A percentile compares a stretch with the other conserved stretches of the same genome.
Evolutionary conservation across 2,329 filamentous ascomycete genomes (phyloP).

Genomic region (Calonectria ilicicola): DNA sequence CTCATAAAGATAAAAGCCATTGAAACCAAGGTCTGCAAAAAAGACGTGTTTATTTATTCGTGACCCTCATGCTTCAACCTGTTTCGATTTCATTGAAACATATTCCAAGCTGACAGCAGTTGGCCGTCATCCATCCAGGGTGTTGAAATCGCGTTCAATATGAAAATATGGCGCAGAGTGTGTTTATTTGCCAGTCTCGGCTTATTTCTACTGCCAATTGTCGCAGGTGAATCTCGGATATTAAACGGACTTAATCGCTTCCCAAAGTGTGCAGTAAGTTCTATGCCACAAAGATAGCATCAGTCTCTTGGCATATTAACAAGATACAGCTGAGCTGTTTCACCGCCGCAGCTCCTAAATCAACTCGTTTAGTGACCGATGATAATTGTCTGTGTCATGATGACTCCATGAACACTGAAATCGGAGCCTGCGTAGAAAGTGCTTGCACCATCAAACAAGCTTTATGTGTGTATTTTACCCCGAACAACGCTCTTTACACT

Average conservation of each 20-base stretch:
- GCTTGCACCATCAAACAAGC: not conserved
- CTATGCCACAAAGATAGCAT: too few species aligned
- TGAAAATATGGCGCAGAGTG: not conserved
- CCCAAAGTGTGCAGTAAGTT: not conserved
- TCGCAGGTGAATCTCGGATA: not conserved
- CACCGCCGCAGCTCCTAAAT: not conserved
- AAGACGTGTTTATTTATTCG: not conserved
- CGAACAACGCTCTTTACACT: too few species aligned
- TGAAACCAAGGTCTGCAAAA: not conserved
- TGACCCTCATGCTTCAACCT: not conserved
- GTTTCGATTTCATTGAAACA: not conserved
- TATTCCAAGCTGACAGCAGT: too few species aligned
- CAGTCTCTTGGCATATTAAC: not conserved
- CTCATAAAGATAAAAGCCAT: not conserved
- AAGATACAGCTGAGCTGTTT: not conserved
- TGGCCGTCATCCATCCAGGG: not conserved
- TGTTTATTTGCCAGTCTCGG: not conserved
- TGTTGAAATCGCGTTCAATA: not conserved
- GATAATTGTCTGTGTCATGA: not conserved
- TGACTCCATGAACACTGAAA: not conserved
- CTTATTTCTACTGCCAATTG: not conserved
- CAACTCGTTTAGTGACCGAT: not conserved
- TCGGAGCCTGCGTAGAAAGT: not conserved
- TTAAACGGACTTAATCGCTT: not conserved
- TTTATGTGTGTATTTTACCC: not conserved